phyloP scores from a whole-genome alignment of 352 stramenopile genomes.

The Phytophthora podocarpi region DNA sequence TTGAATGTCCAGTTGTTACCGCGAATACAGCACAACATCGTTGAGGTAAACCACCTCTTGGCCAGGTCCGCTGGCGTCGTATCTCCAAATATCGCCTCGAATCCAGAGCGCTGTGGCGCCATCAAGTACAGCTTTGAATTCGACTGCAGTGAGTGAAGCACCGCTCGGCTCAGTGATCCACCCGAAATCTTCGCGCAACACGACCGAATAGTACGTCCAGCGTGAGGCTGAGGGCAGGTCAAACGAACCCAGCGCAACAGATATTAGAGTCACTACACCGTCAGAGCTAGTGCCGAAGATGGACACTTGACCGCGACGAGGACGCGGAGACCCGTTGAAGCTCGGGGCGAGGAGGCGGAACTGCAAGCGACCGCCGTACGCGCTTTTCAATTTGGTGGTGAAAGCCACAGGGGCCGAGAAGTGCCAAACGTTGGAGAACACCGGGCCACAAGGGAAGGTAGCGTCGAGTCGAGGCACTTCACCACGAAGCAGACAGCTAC shows the following conservation, averaged over 20 bases:
- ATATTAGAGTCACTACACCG: constrained; percentile 37
- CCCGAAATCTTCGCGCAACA: constrained; percentile 78
- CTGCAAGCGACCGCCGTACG: constrained; percentile 70
- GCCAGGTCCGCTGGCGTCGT: constrained; percentile 41
- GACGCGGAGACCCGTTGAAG: constrained; percentile 60
- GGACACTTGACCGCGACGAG: constrained; percentile 57
- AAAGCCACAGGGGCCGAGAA: constrained; percentile 52
- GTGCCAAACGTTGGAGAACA: constrained; percentile 77
- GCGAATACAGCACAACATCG: constrained; percentile 51
- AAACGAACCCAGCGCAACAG: constrained; percentile 57
- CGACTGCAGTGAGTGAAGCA: constrained; percentile 15
- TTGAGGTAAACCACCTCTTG: constrained; percentile 83
- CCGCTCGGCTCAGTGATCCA: constrained; percentile 70
- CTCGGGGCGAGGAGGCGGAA: constrained; percentile 75
- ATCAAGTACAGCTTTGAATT: constrained; percentile 44
- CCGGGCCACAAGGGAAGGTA: constrained; percentile 61
- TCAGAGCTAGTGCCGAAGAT: constrained; percentile 36
- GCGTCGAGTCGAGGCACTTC: constrained; percentile 46
- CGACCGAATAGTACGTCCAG: constrained; percentile 69
- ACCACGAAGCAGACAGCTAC: constrained; percentile 37
- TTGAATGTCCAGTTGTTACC: no score
- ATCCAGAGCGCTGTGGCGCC: constrained; percentile 55
- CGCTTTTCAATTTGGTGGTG: constrained; percentile 32
- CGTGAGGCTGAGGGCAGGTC: constrained; percentile 38
- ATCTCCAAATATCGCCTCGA: constrained; percentile 70